Evolutionary conservation across 768 basidiomycete species (phyloP).

Genomic region (Lanmaoa pseudosensibilis): DNA sequence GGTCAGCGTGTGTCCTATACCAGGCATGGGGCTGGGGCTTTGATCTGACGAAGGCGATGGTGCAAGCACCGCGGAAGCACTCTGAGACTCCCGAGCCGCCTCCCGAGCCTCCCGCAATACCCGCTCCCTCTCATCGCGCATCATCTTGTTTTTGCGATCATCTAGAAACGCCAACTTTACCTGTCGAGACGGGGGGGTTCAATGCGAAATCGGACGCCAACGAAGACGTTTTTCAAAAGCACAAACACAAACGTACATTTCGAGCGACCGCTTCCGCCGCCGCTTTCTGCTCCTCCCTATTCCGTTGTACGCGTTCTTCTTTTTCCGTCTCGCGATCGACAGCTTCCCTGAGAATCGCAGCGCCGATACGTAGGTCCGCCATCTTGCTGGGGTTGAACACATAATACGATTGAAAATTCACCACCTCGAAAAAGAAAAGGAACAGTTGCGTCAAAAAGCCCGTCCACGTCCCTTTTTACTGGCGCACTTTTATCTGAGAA

Average conservation of each 20-base stretch:
- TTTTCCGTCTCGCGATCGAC: constrained; percentile 50
- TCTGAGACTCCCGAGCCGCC: constrained; percentile 13
- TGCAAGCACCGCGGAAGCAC: neutral
- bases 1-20: constrained; percentile 21
- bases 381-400: constrained; percentile 53
- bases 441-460: neutral
- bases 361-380: constrained; percentile 60
- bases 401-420: constrained; percentile 74
- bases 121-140: constrained; percentile 60
- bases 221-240: neutral
- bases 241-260: constrained; percentile 50
- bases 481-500: too few species aligned
- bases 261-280: constrained; percentile 52
- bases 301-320: constrained; percentile 47
- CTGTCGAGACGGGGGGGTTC: constrained; percentile 35
- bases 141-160: constrained; percentile 60
- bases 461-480: too few species aligned
- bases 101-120: constrained; percentile 45
- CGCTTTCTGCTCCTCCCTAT: constrained; percentile 59
- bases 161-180: constrained; percentile 80
- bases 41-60: neutral
- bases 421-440: constrained; percentile 43
- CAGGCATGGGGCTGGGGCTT: constrained; percentile 23
- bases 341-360: constrained; percentile 62
- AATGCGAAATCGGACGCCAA: neutral